phyloP scores from a whole-genome alignment of 2,329 filamentous ascomycete genomes.

The Exophiala bonariae region DNA sequence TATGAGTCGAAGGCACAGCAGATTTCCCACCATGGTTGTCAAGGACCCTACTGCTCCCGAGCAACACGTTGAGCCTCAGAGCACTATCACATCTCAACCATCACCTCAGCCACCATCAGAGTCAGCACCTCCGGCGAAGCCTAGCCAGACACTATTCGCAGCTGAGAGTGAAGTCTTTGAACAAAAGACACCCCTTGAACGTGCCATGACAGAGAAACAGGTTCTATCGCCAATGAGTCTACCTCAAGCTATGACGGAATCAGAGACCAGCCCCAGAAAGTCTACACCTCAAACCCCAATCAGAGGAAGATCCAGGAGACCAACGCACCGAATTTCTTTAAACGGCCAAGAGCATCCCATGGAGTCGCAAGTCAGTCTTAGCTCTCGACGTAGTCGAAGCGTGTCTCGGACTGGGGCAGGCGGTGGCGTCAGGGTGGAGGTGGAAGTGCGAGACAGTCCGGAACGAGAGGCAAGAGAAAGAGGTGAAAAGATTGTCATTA shows the following conservation, averaged over 20 bases:
- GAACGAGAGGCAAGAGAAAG: conserved; percentile 21
- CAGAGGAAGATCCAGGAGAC: conserved; percentile 18
- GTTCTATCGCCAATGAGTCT: conserved; percentile 11
- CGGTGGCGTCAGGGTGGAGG: conserved; percentile 21
- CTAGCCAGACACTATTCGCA: conserved; percentile 1
- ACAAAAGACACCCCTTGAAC: conserved; percentile 17
- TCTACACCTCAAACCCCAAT: conserved; percentile 15
- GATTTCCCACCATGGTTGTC: conserved; percentile 6
- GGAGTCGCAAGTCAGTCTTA: conserved; percentile 24
- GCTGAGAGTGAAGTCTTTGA: conserved; percentile 1
- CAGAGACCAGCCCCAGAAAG: conserved; percentile 9
- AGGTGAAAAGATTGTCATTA: conserved; percentile 25
- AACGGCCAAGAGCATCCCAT: conserved; percentile 15
- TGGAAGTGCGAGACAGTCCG: conserved; percentile 26
- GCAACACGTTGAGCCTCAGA: conserved; percentile 5
- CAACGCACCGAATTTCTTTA: conserved; percentile 17
- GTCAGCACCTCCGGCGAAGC: conserved; percentile 9
- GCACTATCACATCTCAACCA: conserved; percentile 7
- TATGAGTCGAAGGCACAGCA: conserved; percentile 12
- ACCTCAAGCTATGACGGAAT: conserved; percentile 5
- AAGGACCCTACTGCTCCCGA: conserved; percentile 2
- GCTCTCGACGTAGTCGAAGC: conserved; percentile 20
- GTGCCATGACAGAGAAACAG: conserved; percentile 23
- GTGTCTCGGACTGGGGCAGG: conserved; percentile 15
- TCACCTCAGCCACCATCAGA: conserved; percentile 6